phyloP scores from a whole-genome alignment of 2,329 filamentous ascomycete genomes.

The Coniochaeta hoffmannii region DNA sequence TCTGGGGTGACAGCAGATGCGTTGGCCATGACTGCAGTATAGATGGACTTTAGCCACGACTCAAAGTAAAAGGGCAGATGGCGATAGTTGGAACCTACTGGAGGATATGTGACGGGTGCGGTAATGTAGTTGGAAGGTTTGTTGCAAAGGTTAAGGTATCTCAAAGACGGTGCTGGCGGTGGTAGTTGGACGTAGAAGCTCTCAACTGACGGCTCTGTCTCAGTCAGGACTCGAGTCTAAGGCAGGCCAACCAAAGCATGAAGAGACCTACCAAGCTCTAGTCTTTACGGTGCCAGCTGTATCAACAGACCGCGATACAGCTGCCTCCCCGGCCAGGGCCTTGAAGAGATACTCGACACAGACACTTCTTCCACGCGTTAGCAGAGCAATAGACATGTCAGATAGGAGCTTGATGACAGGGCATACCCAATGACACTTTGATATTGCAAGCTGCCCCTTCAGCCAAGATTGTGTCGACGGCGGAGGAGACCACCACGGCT shows the following conservation, averaged over 20 bases:
- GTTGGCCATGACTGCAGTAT: not conserved
- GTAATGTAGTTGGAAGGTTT: not conserved
- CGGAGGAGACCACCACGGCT: too few relatives aligned
- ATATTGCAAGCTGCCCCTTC: too few relatives aligned
- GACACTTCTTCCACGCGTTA: too few relatives aligned
- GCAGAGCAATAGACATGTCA: too few relatives aligned
- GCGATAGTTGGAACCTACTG: not conserved
- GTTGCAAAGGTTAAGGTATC: not conserved
- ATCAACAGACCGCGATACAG: too few relatives aligned
- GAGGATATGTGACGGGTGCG: not conserved
- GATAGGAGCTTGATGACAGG: too few relatives aligned
- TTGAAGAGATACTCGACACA: too few relatives aligned
- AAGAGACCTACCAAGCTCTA: too few relatives aligned
- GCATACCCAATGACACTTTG: too few relatives aligned
- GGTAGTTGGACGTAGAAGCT: not conserved
- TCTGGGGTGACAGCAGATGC: constrained; percentile 33
- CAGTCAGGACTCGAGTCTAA: not conserved
- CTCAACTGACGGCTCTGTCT: not conserved
- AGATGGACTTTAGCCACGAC: not conserved
- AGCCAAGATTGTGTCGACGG: too few relatives aligned
- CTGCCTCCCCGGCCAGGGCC: too few relatives aligned
- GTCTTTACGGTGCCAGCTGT: too few relatives aligned
- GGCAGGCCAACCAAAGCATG: not conserved
- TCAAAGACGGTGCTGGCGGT: not conserved
- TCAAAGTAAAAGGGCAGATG: not conserved